These are phyloP conservation scores for Podospora pseudocomata DNA, from an alignment of 495 filamentous ascomycete species.

Conservation along the genomic window DNA sequence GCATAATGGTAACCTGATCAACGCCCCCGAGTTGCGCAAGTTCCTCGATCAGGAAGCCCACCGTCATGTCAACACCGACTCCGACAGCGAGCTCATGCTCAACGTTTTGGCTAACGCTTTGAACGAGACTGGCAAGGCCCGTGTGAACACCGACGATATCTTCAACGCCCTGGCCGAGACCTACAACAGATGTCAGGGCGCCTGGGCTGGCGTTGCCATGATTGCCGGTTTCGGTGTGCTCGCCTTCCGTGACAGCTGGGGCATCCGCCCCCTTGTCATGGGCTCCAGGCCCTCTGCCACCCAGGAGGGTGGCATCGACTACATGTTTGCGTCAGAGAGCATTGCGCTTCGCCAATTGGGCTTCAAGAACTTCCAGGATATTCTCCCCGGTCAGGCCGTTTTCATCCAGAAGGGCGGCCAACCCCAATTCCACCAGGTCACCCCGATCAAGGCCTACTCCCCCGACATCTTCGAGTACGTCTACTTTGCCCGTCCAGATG, in stretches of 20 bases:
- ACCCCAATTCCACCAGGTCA: conserved; percentile 75
- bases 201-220: conserved; percentile 77
- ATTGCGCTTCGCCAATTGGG: conserved; percentile 86
- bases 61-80: conserved; percentile 95
- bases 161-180: conserved; percentile 72
- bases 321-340: conserved; percentile 97
- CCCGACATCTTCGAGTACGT: conserved; percentile 95
- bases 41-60: conserved; percentile 87
- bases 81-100: conserved; percentile 90
- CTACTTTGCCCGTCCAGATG: conserved; percentile 85
- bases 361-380: conserved; percentile 76
- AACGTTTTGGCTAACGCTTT: conserved; percentile 94
- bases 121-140: conserved; percentile 92
- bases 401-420: conserved; percentile 81
- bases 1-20: conserved; percentile 89
- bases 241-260: conserved; percentile 79
- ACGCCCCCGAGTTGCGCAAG: conserved; percentile 71
- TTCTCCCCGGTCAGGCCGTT: conserved; percentile 87
- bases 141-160: conserved; percentile 87
- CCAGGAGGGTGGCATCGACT: conserved; percentile 70
- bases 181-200: conserved; percentile 76
- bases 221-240: conserved; percentile 89
- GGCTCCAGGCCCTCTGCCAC: conserved; percentile 65
- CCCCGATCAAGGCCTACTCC: conserved; percentile 65
- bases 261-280: conserved; percentile 84